A percentile compares a stretch with the other conserved stretches of the same genome.
These are phyloP conservation scores for Russula virescens DNA, from an alignment of 768 basidiomycete species.

Conservation along the genomic window DNA sequence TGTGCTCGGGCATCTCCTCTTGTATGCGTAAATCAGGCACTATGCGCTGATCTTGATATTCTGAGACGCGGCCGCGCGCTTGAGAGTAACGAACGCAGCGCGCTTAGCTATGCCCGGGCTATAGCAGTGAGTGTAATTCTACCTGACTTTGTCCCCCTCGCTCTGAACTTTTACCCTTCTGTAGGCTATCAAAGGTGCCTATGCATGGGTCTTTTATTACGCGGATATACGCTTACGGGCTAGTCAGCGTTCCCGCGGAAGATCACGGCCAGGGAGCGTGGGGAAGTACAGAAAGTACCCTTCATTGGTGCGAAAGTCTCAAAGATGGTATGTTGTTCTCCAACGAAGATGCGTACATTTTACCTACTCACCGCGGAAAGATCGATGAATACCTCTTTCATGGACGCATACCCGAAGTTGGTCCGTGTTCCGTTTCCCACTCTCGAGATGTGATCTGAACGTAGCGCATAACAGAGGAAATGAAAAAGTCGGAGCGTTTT, in stretches of 20 bases:
- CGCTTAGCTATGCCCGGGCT: conserved; percentile 66
- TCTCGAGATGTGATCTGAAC: not conserved
- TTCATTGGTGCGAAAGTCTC: conserved; percentile 37
- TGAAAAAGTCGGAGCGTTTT: conserved; percentile 45
- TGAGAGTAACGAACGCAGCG: conserved; percentile 63
- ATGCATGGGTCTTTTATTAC: not conserved
- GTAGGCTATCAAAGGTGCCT: conserved; percentile 46
- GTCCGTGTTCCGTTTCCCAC: conserved; percentile 30
- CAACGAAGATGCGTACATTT: not conserved
- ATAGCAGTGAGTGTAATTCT: conserved; percentile 45
- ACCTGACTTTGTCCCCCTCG: conserved; percentile 25
- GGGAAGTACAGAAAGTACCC: conserved; percentile 31
- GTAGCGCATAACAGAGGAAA: conserved; percentile 38
- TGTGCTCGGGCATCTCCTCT: conserved; percentile 62
- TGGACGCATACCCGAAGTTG: conserved; percentile 55
- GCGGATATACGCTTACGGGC: not conserved
- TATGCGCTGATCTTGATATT: conserved; percentile 53
- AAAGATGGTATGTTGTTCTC: conserved; percentile 28
- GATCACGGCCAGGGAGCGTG: conserved; percentile 27
- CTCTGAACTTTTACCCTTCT: conserved; percentile 2
- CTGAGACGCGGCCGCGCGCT: conserved; percentile 53
- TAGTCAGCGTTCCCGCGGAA: conserved; percentile 31
- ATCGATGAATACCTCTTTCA: conserved; percentile 55
- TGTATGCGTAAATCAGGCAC: conserved; percentile 59
- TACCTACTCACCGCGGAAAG: conserved; percentile 31